Evolutionary conservation across 306 rosid genomes (phyloP), one percentile per base, ranked within the genome.

Genomic region (Abrus pulchellus): DNA sequence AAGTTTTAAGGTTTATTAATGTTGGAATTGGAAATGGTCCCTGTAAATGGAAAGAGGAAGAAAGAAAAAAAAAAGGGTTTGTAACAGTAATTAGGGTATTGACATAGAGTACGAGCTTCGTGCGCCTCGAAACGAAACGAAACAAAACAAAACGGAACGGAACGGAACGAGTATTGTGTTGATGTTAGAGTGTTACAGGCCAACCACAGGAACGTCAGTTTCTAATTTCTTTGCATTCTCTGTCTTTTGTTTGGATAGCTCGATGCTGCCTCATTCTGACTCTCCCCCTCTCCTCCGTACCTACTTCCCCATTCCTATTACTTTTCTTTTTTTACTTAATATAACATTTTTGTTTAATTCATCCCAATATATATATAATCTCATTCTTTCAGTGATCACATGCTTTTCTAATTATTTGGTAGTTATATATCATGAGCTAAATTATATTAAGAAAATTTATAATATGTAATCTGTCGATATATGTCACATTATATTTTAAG

Each of bases 121-220:
- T 54, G 49, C 7, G 71, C 49, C 55, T 61, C 67, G 77, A 77
- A 85, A 81, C 50, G 80, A 80, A 84, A 75, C 1, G 30, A 29
- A 68, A 33, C 0, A 64, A 4, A 34, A 34, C 67, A 76, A 77
- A 85, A 81, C 50, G 77, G 75, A 84, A 75, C 1, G 30, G 13
- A 68, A 33, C 0, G 72, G 40, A 36, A 1, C 52, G 14, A 5
- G 2, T 14, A 7, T 65, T 57, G 6, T 63, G 13, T 32, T 47
- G 9, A 20, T 20, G 20, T 20, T 12, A 11, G 7, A 12, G 44
- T 62, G 64, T 28, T 56, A 14, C 41, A 63, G 60, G 41, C 5
- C 12, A 76, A 74, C 33, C 50, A 72, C 50, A 72, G 71, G 29
- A 50, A 57, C 48, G 82, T 56, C 76, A 5, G 60, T 54, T 54